Base-by-base conservation (phyloP, 1,139 yeast genomes). In the Suhomyces bribrorum region DNA sequence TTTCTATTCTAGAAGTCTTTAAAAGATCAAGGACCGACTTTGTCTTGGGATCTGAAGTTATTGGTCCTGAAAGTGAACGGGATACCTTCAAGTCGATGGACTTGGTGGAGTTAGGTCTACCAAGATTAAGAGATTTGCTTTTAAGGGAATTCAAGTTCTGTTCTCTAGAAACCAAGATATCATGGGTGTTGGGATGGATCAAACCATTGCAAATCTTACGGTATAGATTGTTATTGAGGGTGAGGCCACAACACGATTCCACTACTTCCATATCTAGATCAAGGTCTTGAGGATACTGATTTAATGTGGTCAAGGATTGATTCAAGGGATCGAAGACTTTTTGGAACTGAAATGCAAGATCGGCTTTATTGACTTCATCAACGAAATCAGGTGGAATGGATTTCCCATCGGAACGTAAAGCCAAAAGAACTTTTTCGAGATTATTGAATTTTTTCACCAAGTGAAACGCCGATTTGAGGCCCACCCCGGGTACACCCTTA, bases 331-430 rank as follows among this genome's bases (percentile, higher is more conserved):
- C 79, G 59, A 79, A 92, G 0, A 94, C 97, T 46, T 95, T 75
- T 59, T 89, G 97, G 59, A 71, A 86, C 54, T 77, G 84, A 59
- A 94, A 94, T 9, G 97, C 94, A 37, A 83, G 66, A 48, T 79
- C 76, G 0, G 98, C 98, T 35, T 73, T 69, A 20, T 65, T 55
- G 36, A 80, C 81, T 46, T 85, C 89, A 2, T 72, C 69, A 32
- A 70, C 70, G 53, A 88, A 88, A 2, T 66, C 73, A 0, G 53
- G 61, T 0, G 95, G 89, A 0, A 86, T 64, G 3, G 58, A 60
- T 52, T 81, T 83, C 0, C 87, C 88, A 16, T 83, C 89, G 25
- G 80, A 67, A 37, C 77, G 68, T 38, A 89, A 66, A 9, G 78
- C 79, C 48, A 73, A 59, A 8, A 88, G 43, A 3, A 84, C 75